Conservation (phyloP, 345 rosid genomes). For the Erodium maritimum region DNA sequence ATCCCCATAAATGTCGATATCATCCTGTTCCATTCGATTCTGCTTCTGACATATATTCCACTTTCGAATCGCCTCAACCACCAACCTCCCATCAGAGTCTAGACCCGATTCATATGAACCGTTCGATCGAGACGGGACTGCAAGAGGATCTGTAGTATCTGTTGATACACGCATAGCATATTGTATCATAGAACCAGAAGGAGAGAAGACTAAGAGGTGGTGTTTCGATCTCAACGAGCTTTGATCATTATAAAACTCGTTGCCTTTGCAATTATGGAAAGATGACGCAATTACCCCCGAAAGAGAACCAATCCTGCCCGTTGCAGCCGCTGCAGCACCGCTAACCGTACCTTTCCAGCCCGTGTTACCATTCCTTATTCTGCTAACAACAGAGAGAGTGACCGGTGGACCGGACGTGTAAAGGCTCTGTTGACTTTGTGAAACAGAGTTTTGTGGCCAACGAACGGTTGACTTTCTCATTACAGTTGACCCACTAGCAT, state of each 20-base stretch:
- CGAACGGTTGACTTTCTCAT: slow-evolving; percentile 24
- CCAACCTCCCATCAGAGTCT: slow-evolving; percentile 58
- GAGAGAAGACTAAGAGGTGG: slow-evolving; percentile 70
- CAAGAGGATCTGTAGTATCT: slow-evolving; percentile 22
- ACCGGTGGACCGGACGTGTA: slow-evolving; percentile 45
- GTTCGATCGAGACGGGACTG: slow-evolving; percentile 21
- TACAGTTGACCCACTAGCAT: slow-evolving; percentile 20
- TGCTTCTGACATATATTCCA: slow-evolving; percentile 81
- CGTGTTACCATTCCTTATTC: slow-evolving; percentile 64
- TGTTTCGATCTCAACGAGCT: slow-evolving; percentile 31
- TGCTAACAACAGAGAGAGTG: slow-evolving; percentile 60
- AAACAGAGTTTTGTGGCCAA: slow-evolving; percentile 25
- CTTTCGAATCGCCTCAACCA: slow-evolving; percentile 62
- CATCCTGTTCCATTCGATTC: slow-evolving; percentile 56
- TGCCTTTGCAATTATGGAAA: slow-evolving; percentile 54
- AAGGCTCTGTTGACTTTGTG: slow-evolving; percentile 21
- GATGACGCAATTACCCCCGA: slow-evolving; percentile 65
- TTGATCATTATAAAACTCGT: slow-evolving; percentile 15
- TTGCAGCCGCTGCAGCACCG: slow-evolving; percentile 80
- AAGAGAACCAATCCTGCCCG: slow-evolving; percentile 56
- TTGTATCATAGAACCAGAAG: slow-evolving; percentile 76
- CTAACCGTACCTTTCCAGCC: slow-evolving; percentile 77
- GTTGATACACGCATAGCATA: slow-evolving; percentile 35
- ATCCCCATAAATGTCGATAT: slow-evolving; percentile 75
- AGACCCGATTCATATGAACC: slow-evolving; percentile 32